These are phyloP conservation scores for Galeopsis tetrahit DNA, from an alignment of 257 asterid genomes.

Conservation along the genomic window DNA sequence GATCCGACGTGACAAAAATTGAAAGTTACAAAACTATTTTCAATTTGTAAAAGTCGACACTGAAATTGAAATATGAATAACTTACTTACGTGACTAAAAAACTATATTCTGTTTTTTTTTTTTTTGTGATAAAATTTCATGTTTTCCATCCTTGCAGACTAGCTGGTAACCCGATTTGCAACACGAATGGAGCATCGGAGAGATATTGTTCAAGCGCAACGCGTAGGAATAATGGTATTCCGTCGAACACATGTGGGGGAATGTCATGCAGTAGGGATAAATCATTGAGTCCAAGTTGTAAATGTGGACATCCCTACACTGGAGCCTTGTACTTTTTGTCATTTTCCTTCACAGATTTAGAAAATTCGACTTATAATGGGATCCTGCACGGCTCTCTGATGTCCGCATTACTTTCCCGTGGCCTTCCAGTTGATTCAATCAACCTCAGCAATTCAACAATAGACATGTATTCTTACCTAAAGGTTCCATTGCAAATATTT, in stretches of 20 bases:
- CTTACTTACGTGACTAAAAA: no score
- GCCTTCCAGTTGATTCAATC: constrained; percentile 73
- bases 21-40: no score
- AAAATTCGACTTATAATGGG: constrained; percentile 54
- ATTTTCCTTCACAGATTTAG: constrained; percentile 69
- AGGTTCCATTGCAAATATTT: constrained; percentile 61
- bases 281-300: constrained; percentile 69
- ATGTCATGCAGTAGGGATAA: constrained; percentile 50
- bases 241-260: constrained; percentile 47
- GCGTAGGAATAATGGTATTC: constrained; percentile 32
- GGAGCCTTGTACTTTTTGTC: constrained; percentile 79
- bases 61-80: no score
- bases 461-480: constrained; percentile 54
- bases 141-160: constrained; percentile 48
- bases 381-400: constrained; percentile 60
- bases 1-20: no score
- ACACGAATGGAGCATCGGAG: constrained; percentile 45
- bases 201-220: constrained; percentile 48
- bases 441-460: constrained; percentile 52
- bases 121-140: constrained; percentile 5
- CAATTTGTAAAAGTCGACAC: no score
- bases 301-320: constrained; percentile 70
- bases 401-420: constrained; percentile 47
- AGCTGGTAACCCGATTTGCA: constrained; percentile 71
- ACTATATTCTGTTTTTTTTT: no score